phyloP scores from a whole-genome alignment of 148 eudicot species.

The Polygonum maritimum region DNA sequence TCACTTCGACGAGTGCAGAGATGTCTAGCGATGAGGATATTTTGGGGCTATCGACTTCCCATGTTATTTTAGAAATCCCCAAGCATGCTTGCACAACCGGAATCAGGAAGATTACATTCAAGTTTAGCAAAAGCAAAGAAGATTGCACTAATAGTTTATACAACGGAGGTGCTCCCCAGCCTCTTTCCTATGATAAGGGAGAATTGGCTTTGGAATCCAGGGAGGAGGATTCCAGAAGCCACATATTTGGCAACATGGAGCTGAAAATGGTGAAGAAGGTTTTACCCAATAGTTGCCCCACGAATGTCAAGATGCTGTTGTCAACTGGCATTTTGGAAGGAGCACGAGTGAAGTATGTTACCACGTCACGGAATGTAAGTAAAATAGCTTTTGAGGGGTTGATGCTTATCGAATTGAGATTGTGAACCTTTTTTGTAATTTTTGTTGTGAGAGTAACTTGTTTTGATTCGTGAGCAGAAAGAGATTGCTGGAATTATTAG shows the following conservation, averaged over 20 bases:
- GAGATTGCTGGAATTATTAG: conserved; percentile 63
- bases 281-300: conserved; percentile 43
- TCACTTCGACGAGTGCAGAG: conserved; percentile 51
- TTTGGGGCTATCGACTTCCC: conserved; percentile 31
- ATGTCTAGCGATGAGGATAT: conserved; percentile 32
- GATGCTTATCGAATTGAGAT: neutral
- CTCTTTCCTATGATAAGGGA: conserved; percentile 19
- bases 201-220: conserved; percentile 15
- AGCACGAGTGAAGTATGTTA: conserved; percentile 71
- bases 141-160: conserved; percentile 27
- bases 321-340: conserved; percentile 83
- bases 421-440: neutral
- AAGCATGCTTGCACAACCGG: conserved; percentile 60
- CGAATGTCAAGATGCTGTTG: conserved; percentile 82
- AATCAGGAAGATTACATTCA: conserved; percentile 78
- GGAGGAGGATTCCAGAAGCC: conserved; percentile 12
- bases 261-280: conserved; percentile 63
- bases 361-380: conserved; percentile 49
- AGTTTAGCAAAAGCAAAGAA: conserved; percentile 70
- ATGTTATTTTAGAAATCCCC: conserved; percentile 70
- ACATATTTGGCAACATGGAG: conserved; percentile 37
- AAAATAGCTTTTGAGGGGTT: neutral
- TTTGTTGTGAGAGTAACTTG: conserved; percentile 13
- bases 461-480: conserved; percentile 29
- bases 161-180: conserved; percentile 13